Evolutionary conservation across 352 stramenopile genomes (phyloP).

Genomic region (Globisporangium nunn): DNA sequence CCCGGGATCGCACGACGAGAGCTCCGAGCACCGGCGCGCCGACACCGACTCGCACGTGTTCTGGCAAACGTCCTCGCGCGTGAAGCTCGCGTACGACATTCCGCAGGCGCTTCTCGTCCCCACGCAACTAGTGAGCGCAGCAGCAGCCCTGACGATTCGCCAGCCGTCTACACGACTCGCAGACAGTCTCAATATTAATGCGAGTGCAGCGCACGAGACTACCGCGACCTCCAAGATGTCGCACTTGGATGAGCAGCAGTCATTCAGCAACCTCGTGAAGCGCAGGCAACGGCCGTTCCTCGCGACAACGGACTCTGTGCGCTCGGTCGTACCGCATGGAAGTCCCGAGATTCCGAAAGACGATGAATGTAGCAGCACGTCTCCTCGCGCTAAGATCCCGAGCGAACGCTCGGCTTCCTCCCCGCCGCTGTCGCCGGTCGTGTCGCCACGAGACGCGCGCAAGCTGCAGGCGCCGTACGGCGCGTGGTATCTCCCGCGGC

Average conservation of each 20-base stretch:
- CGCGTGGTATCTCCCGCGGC: conserved; percentile 48
- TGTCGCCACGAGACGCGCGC: conserved; percentile 6
- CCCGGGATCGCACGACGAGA: neutral
- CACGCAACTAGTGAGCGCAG: conserved; percentile 4
- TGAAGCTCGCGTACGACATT: conserved; percentile 33
- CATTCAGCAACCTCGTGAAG: conserved; percentile 6
- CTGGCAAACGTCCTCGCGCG: conserved; percentile 39
- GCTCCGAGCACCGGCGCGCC: neutral
- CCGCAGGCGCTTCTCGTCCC: conserved; percentile 10
- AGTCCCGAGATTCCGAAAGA: neutral
- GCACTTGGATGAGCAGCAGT: conserved; percentile 6
- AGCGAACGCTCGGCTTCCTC: neutral
- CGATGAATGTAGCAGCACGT: neutral
- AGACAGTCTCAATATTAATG: neutral
- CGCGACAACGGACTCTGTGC: conserved; percentile 1
- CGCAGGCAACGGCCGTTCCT: conserved; percentile 3
- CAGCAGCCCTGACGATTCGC: neutral
- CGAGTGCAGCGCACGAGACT: neutral
- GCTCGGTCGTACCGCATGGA: neutral
- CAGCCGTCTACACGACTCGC: neutral
- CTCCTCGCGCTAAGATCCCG: neutral
- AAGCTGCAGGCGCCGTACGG: conserved; percentile 29
- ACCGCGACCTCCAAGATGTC: neutral
- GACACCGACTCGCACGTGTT: conserved; percentile 21
- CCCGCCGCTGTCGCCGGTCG: conserved; percentile 3